Base-by-base conservation (phyloP, 176 grass and related monocot species). In the Urochloa ruziziensis region DNA sequence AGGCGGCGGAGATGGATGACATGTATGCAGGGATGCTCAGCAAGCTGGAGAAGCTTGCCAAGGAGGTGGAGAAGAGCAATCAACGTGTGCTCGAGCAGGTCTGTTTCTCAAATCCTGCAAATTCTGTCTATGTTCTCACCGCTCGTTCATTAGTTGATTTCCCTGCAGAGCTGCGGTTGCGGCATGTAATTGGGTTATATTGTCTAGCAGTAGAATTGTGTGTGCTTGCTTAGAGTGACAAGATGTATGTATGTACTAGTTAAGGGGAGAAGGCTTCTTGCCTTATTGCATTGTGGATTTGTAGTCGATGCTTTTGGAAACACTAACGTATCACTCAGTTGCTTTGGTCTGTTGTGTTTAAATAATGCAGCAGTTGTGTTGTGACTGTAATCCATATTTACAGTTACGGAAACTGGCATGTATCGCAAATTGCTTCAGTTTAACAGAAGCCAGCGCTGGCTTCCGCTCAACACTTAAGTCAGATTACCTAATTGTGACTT, bases 11-110 rank as follows among this genome's bases (percentile, higher is more conserved):
- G 73, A 82, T 94, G 84, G 73, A 94, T 80, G 81, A 34, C 9
- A 84, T 94, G 86, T 91, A 94, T 52, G 84, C 52, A 2, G 82
- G 74, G 37, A 94, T 94, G 92, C 80, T 94, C 73, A 59, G 42
- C 62, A 91, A 88, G 78, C 73, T 94, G n/a, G 92, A 85, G 53
- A 75, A 80, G 73, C 88, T 94, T 14, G 89, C 87, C n/a, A 87
- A 73, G 67, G 86, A 84, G 27, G 89, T 91, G 52, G 92, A 94
- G 77, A 89, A 85, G 73, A 94, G 81, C 62, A 87, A 91, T 36
- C 53, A 62, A 36, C 82, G 53, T 43, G 87, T 91, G 42, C 72
- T 94, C 10, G 87, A 91, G 61, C 89, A 94, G 89, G 89, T 94
- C 44, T 56, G 5, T 1, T 61, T 73, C 9, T 65, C 2, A 0